Evolutionary conservation across 805 yeast genomes (phyloP).

Genomic region (Tetrapisispora iriomotensis): DNA sequence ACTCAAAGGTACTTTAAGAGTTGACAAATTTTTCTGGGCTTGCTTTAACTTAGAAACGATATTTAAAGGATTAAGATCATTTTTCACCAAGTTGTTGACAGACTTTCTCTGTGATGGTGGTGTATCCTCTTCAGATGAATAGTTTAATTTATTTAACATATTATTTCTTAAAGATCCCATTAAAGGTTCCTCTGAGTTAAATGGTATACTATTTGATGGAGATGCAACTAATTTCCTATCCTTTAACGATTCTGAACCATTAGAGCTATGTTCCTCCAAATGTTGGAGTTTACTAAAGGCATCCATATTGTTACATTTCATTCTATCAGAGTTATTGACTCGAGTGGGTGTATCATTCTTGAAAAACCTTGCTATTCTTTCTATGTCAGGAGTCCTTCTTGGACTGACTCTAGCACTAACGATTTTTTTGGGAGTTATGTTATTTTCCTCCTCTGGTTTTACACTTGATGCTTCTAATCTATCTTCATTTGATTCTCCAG

Average conservation of each 20-base stretch:
- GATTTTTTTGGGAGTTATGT: neutral
- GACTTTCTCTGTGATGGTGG: constrained; percentile 8
- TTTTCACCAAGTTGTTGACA: neutral
- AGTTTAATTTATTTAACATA: constrained; percentile 1
- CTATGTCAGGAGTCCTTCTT: constrained; percentile 21
- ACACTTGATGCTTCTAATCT: neutral
- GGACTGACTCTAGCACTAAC: neutral
- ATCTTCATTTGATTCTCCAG: neutral
- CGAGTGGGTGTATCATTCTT: constrained; percentile 12
- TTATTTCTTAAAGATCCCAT: neutral
- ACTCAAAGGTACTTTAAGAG: neutral
- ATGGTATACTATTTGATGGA: neutral
- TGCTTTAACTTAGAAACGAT: constrained; percentile 34
- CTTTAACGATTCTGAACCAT: too few species aligned
- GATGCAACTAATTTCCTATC: too few species aligned
- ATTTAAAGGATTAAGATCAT: constrained; percentile 28
- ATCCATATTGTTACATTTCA: too few species aligned
- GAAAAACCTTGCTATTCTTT: constrained; percentile 19
- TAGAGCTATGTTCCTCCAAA: too few species aligned
- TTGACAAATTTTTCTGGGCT: constrained; percentile 15
- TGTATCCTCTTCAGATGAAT: constrained; percentile 7
- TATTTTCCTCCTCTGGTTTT: neutral
- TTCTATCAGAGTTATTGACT: constrained; percentile 5
- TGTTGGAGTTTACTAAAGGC: too few species aligned
- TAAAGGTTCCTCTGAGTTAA: neutral